These are phyloP conservation scores for Bonia amplexicaulis DNA, from an alignment of 176 grass and related monocot species.

Conservation along the genomic window DNA sequence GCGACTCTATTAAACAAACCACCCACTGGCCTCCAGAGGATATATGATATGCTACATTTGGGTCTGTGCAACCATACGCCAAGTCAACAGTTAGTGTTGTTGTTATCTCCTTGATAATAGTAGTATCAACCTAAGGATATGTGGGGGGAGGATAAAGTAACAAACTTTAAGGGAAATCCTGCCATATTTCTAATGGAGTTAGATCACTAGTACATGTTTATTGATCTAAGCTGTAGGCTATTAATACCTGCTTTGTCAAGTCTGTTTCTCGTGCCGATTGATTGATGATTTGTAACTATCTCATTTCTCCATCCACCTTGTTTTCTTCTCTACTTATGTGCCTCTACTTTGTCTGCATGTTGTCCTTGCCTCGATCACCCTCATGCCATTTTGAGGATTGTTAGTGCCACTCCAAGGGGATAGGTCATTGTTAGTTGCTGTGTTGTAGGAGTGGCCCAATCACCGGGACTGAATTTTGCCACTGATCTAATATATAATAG, in stretches of 20 bases:
- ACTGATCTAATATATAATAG: too few species aligned
- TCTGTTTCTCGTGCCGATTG: neutral
- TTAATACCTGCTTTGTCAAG: neutral
- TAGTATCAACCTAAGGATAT: constrained; percentile 15
- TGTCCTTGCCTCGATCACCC: constrained; percentile 17
- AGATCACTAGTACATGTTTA: neutral
- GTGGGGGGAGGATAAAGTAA: neutral
- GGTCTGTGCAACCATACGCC: neutral
- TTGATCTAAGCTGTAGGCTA: constrained; percentile 7
- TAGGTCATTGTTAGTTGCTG: constrained; percentile 23
- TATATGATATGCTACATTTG: neutral
- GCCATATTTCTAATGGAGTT: neutral
- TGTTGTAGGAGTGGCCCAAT: too few species aligned
- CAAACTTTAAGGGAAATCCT: constrained; percentile 23
- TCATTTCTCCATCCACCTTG: constrained; percentile 7
- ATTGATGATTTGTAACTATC: constrained; percentile 5
- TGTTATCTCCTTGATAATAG: neutral
- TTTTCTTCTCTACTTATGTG: constrained; percentile 23
- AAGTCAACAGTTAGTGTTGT: neutral
- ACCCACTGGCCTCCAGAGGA: neutral
- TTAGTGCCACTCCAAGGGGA: neutral
- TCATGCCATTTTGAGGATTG: constrained; percentile 25
- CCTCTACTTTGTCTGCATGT: constrained; percentile 37
- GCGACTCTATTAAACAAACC: constrained; percentile 14
- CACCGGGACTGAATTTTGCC: too few species aligned